Percentiles rank a stretch among this genome's conserved stretches.
Evolutionary conservation across 2,329 filamentous ascomycete species (phyloP).

Genomic region (Ophiostoma himal-ulmi): DNA sequence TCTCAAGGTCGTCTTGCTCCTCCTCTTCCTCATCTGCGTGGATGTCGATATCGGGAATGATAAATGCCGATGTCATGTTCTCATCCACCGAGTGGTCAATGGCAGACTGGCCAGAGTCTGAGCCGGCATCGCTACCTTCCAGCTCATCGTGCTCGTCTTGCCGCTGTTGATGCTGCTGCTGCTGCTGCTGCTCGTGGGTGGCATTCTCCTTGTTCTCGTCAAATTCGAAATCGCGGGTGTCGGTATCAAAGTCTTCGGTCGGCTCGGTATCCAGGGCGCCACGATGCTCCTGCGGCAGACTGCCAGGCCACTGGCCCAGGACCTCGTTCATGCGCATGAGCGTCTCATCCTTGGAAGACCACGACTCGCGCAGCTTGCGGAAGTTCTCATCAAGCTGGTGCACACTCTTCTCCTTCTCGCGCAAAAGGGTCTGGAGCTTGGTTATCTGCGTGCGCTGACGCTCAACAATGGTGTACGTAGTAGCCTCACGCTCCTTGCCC

Average conservation of each 20-base stretch:
- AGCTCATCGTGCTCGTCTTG: neutral
- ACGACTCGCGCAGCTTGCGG: slow-evolving; percentile 26
- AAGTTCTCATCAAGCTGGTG: slow-evolving; percentile 27
- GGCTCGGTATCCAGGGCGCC: slow-evolving; percentile 13
- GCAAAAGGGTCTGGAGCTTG: slow-evolving; percentile 23
- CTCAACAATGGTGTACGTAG: slow-evolving; percentile 21
- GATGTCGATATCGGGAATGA: slow-evolving; percentile 27
- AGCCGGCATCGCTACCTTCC: slow-evolving; percentile 16
- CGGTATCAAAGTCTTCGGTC: slow-evolving; percentile 17
- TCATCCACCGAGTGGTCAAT: slow-evolving; percentile 25
- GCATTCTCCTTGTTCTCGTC: slow-evolving; percentile 9
- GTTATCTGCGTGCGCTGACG: slow-evolving; percentile 24
- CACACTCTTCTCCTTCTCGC: slow-evolving; percentile 25
- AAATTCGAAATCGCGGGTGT: slow-evolving; percentile 17
- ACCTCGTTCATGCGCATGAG: slow-evolving; percentile 25
- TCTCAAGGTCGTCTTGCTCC: neutral
- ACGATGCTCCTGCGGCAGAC: slow-evolving; percentile 15
- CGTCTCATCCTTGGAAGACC: slow-evolving; percentile 25
- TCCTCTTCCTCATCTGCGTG: slow-evolving; percentile 16
- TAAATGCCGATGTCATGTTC: slow-evolving; percentile 29
- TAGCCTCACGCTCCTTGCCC: slow-evolving; percentile 21
- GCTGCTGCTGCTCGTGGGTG: neutral
- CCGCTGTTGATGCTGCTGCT: neutral
- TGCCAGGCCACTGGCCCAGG: slow-evolving; percentile 21
- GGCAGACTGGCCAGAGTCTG: slow-evolving; percentile 17